A percentile compares a stretch with the other conserved stretches of the same genome.
These are phyloP conservation scores for Talinum fruticosum DNA, from an alignment of 148 eudicot species.

Conservation along the genomic window DNA sequence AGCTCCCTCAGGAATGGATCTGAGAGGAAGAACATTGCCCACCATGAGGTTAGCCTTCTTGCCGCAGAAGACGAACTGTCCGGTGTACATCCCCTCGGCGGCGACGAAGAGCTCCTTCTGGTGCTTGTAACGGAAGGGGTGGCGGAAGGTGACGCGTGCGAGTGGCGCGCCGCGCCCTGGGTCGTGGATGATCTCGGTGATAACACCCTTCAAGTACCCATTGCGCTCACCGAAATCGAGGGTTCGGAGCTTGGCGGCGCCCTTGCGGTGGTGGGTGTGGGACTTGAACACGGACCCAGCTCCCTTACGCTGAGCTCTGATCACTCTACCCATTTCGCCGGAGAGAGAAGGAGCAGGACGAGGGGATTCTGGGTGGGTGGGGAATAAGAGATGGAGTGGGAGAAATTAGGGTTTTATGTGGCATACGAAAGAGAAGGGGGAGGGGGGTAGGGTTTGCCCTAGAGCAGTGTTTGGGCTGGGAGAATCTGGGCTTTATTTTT, in stretches of 20 bases:
- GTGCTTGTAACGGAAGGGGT: slow-evolving; percentile 39
- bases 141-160: slow-evolving; percentile 35
- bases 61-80: slow-evolving; percentile 20
- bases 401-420: slow-evolving; percentile 16
- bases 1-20: slow-evolving; percentile 15
- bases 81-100: slow-evolving; percentile 23
- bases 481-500: not conserved
- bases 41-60: slow-evolving; percentile 16
- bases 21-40: slow-evolving; percentile 17
- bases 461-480: not conserved
- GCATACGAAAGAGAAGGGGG: not conserved
- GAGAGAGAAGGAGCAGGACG: not conserved
- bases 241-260: slow-evolving; percentile 37
- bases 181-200: slow-evolving; percentile 41
- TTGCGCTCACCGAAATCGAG: slow-evolving; percentile 39
- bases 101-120: slow-evolving; percentile 38
- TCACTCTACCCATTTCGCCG: slow-evolving; percentile 34
- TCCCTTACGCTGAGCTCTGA: slow-evolving; percentile 44
- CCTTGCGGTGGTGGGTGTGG: slow-evolving; percentile 47
- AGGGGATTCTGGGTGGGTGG: not conserved
- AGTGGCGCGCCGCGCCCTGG: slow-evolving; percentile 41
- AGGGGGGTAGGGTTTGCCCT: not conserved
- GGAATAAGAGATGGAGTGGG: not conserved
- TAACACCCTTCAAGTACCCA: slow-evolving; percentile 37
- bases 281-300: slow-evolving; percentile 44